Conservation (phyloP, 2,329 filamentous ascomycete species). For the Xylaria sp. region DNA sequence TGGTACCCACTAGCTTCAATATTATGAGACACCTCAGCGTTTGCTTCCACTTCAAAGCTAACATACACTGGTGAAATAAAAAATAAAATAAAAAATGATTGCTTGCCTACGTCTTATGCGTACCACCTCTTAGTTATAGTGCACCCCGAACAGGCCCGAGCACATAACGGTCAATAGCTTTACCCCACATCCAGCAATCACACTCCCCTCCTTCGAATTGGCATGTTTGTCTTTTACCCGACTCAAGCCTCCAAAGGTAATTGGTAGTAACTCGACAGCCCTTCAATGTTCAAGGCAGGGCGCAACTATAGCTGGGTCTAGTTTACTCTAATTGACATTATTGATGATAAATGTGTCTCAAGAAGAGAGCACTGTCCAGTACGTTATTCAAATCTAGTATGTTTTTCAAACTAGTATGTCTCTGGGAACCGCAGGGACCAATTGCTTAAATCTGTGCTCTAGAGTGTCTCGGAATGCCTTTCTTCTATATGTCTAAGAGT, state of each 20-base stretch:
- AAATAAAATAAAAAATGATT: too few species aligned
- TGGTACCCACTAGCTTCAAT: too few species aligned
- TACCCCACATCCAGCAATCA: background rate
- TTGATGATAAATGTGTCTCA: background rate
- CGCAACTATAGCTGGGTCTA: background rate
- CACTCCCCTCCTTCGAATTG: too few species aligned
- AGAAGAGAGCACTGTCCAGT: background rate
- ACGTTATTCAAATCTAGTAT: too few species aligned
- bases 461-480: background rate
- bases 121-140: too few species aligned
- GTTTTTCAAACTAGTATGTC: background rate
- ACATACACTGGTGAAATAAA: too few species aligned
- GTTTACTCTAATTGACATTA: background rate
- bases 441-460: background rate
- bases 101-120: too few species aligned
- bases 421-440: background rate
- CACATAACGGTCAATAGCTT: slow-evolving; percentile 4
- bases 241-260: background rate
- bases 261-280: background rate
- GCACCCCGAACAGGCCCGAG: too few species aligned
- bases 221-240: background rate
- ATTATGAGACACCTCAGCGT: too few species aligned
- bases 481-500: too few species aligned
- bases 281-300: background rate
- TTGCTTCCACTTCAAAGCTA: too few species aligned